A percentile compares a stretch with the other conserved stretches of the same genome.
Evolutionary conservation across 73 alveolate species (phyloP).

Genomic region (Tetrahymena thermophila): DNA sequence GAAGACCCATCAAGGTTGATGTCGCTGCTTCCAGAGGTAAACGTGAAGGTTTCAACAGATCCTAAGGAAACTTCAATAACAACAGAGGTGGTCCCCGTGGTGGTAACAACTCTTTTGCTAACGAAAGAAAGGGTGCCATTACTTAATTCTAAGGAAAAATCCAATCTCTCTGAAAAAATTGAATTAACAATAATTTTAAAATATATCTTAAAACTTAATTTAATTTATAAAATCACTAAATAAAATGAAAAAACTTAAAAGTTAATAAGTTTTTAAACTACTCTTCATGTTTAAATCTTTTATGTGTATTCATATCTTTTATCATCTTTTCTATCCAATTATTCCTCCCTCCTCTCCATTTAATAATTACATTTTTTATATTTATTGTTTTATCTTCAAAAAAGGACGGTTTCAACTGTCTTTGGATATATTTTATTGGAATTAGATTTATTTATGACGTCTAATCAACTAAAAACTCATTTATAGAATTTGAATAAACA

Average conservation of each 20-base stretch:
- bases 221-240: background rate
- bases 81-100: conserved; percentile 26
- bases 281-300: background rate
- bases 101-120: conserved; percentile 11
- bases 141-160: conserved; percentile 22
- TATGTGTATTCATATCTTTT: background rate
- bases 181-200: background rate
- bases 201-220: background rate
- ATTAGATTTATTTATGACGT: too few relatives aligned
- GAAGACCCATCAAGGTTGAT: conserved; percentile 46
- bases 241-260: background rate
- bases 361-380: too few relatives aligned
- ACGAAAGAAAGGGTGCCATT: conserved; percentile 36
- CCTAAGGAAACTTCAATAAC: conserved; percentile 23
- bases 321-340: background rate
- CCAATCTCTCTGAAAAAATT: conserved; percentile 18
- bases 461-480: too few relatives aligned
- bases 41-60: conserved; percentile 15
- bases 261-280: background rate
- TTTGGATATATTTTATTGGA: too few relatives aligned
- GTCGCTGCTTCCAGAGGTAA: conserved; percentile 13
- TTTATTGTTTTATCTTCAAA: too few relatives aligned
- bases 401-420: too few relatives aligned
- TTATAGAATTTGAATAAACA: too few relatives aligned
- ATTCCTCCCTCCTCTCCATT: background rate